Conservation (phyloP, 495 filamentous ascomycete species). For the Penicillium turbatum region DNA sequence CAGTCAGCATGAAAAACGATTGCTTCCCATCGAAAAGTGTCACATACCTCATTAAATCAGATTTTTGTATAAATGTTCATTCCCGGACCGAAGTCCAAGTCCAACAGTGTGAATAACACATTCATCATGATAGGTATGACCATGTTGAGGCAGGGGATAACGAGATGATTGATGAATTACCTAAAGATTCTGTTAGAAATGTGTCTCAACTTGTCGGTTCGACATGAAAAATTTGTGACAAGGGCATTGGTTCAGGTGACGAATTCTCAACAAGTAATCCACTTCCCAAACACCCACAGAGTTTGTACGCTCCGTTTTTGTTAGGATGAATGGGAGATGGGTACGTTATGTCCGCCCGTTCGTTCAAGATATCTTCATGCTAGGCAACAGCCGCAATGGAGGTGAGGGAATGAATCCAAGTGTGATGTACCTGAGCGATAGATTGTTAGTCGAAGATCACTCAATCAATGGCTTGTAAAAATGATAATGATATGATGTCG, state of each 20-base stretch:
- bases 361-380: conserved; percentile 92
- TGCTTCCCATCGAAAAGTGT: not conserved
- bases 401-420: conserved; percentile 15
- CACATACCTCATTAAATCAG: conserved; percentile 98
- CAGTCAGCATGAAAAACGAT: conserved; percentile 38
- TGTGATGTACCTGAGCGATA: conserved; percentile 52
- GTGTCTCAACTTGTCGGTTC: conserved; percentile 7
- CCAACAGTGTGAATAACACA: conserved; percentile 98
- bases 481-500: conserved; percentile 21
- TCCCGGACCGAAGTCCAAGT: conserved; percentile 58
- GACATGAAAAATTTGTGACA: conserved; percentile 10
- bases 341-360: conserved; percentile 97
- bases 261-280: conserved; percentile 96
- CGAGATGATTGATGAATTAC: conserved; percentile 24
- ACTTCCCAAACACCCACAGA: conserved; percentile 60
- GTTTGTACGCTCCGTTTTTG: conserved; percentile 82
- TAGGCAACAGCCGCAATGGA: conserved; percentile 25
- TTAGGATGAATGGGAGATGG: conserved; percentile 55
- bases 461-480: conserved; percentile 21
- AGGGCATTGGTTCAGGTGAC: conserved; percentile 74
- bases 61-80: conserved; percentile 89
- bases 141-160: conserved; percentile 28
- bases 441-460: conserved; percentile 40
- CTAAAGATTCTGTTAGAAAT: conserved; percentile 25
- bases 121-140: conserved; percentile 62